phyloP scores from a whole-genome alignment of 1,284 basidiomycete species.

The Laetiporus sulphureus region DNA sequence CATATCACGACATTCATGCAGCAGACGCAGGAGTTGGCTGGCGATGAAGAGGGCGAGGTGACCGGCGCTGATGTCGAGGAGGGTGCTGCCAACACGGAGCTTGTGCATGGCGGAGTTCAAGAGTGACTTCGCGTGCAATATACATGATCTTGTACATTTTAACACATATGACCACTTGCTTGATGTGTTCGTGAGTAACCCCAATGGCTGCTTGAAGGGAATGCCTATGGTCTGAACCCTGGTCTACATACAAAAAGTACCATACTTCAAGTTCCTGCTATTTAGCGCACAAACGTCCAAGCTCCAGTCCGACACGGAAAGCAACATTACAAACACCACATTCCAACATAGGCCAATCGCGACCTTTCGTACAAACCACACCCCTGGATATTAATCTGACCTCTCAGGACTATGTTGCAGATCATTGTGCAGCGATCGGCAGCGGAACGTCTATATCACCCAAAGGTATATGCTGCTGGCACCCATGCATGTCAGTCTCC shows the following conservation, averaged over 20 bases:
- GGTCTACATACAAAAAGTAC: too few species aligned
- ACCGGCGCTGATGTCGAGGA: too few species aligned
- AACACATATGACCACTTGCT: background rate
- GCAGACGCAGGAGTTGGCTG: too few species aligned
- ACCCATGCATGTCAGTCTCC: conserved; percentile 7
- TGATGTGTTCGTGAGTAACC: background rate
- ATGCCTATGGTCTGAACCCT: too few species aligned
- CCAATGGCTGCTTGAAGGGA: too few species aligned
- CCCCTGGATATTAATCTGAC: background rate
- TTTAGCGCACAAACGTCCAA: too few species aligned
- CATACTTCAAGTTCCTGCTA: too few species aligned
- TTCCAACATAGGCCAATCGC: too few species aligned
- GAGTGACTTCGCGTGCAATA: background rate
- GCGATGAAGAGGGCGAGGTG: too few species aligned
- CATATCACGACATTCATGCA: too few species aligned
- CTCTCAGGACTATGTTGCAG: background rate
- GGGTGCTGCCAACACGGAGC: background rate
- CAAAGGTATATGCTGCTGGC: conserved; percentile 6
- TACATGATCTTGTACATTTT: background rate
- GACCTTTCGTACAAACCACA: background rate
- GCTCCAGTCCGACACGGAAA: too few species aligned
- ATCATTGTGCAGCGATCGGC: background rate
- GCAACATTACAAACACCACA: too few species aligned
- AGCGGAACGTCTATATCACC: conserved; percentile 4
- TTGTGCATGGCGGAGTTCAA: background rate